These are phyloP conservation scores for Phytophthora pisi DNA, from an alignment of 352 stramenopile species.

Conservation along the genomic window DNA sequence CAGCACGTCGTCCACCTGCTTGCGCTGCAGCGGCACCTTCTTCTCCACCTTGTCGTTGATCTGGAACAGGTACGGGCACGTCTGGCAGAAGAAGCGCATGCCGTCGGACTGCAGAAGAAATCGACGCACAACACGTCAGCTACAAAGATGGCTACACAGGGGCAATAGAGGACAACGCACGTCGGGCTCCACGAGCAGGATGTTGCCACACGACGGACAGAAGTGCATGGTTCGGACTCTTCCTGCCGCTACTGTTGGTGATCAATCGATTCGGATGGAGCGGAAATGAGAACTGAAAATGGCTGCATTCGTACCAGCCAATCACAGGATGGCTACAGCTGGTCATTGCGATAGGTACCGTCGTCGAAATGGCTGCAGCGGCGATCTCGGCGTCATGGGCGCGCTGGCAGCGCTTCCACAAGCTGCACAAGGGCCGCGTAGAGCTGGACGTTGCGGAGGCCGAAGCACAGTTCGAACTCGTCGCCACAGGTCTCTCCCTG, in stretches of 20 bases:
- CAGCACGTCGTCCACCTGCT: constrained; percentile 99
- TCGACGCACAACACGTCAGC: neutral
- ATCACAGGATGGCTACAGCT: constrained; percentile 5
- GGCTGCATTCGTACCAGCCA: neutral
- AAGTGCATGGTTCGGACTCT: constrained; percentile 72
- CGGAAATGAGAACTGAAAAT: neutral
- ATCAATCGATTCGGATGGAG: constrained; percentile 4
- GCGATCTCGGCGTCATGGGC: constrained; percentile 26
- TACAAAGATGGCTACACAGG: neutral
- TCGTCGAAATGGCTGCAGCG: constrained; percentile 2
- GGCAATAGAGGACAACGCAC: constrained; percentile 39
- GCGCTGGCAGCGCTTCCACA: constrained; percentile 29
- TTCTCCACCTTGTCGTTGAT: constrained; percentile 90
- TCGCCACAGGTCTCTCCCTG: constrained; percentile 48
- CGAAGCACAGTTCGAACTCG: constrained; percentile 62
- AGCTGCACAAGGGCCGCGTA: constrained; percentile 1
- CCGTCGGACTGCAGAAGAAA: constrained; percentile 61
- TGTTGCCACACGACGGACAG: constrained; percentile 90
- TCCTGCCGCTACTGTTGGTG: neutral
- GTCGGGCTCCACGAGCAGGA: constrained; percentile 89
- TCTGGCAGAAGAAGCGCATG: constrained; percentile 92
- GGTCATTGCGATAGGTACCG: neutral
- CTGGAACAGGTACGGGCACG: constrained; percentile 89
- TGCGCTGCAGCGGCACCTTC: constrained; percentile 92
- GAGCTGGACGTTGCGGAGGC: constrained; percentile 15